These are phyloP conservation scores for Tripterygium wilfordii DNA, from an alignment of 177 flowering plant species.

Conservation along the genomic window DNA sequence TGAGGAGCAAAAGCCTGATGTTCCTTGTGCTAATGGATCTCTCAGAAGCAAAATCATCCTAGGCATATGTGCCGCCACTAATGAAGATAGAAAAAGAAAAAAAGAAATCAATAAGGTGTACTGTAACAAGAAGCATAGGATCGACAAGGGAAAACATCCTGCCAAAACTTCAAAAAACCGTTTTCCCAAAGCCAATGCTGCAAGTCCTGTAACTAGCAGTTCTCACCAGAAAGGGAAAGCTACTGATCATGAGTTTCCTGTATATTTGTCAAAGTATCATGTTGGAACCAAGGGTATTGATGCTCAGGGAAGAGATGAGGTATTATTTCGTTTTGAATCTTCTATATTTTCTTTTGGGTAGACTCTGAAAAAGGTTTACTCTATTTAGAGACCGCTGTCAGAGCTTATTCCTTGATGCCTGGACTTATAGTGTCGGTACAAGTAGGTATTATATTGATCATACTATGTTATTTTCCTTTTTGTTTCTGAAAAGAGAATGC, in stretches of 20 bases:
- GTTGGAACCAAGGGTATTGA: conserved; percentile 21
- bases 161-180: conserved; percentile 22
- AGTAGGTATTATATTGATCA: too few species aligned
- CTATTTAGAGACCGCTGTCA: too few species aligned
- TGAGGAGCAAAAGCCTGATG: conserved; percentile 27
- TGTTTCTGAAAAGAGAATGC: too few species aligned
- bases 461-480: too few species aligned
- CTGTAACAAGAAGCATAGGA: conserved; percentile 34
- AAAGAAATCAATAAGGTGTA: conserved; percentile 19
- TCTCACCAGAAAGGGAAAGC: conserved; percentile 26
- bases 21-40: conserved; percentile 21
- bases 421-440: too few species aligned
- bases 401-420: too few species aligned
- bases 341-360: neutral
- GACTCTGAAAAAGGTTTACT: too few species aligned
- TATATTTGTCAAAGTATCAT: conserved; percentile 26
- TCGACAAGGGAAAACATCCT: conserved; percentile 40
- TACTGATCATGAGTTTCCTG: conserved; percentile 13
- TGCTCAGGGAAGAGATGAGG: conserved; percentile 41
- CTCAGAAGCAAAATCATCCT: conserved; percentile 22
- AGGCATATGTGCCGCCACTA: conserved; percentile 17
- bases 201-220: conserved; percentile 27
- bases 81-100: conserved; percentile 47
- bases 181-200: conserved; percentile 19
- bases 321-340: conserved; percentile 15